Evolutionary conservation across 1,284 basidiomycete genomes (phyloP).

Genomic region (Ganoderma meredithae): DNA sequence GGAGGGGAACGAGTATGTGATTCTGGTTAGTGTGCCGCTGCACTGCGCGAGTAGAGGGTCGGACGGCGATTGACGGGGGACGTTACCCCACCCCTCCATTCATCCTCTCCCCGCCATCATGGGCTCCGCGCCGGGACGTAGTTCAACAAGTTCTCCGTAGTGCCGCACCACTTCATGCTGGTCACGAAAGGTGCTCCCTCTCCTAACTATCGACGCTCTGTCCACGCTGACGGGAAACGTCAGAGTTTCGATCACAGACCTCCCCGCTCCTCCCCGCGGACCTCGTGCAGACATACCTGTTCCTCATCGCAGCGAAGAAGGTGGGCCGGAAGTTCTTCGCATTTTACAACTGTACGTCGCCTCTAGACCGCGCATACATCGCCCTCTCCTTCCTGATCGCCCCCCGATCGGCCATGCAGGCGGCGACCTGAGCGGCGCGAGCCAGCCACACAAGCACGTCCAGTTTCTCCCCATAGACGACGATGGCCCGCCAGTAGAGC

Average conservation of each 20-base stretch:
- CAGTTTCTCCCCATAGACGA: constrained; percentile 78
- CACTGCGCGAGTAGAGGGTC: constrained; percentile 4
- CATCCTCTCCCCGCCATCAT: not conserved
- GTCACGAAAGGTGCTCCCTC: constrained; percentile 71
- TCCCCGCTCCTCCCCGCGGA: constrained; percentile 82
- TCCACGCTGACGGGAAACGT: not conserved
- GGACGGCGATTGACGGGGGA: constrained; percentile 4
- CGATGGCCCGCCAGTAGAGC: constrained; percentile 78
- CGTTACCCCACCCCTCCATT: constrained; percentile 1
- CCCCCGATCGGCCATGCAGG: constrained; percentile 49
- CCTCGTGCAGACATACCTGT: constrained; percentile 73
- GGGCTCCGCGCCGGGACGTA: constrained; percentile 38
- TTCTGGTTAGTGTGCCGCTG: constrained; percentile 65
- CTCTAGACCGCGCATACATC: no score
- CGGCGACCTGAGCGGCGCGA: constrained; percentile 83
- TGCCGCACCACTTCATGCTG: constrained; percentile 83
- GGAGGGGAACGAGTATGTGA: constrained; percentile 69
- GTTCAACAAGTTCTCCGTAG: constrained; percentile 88
- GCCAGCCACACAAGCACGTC: constrained; percentile 88
- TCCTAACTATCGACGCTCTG: constrained; percentile 10
- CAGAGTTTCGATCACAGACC: constrained; percentile 78
- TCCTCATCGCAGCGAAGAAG: constrained; percentile 74
- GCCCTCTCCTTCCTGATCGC: no score
- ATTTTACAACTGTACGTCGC: constrained; percentile 82
- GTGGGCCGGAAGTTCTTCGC: constrained; percentile 69